Evolutionary conservation across 2,329 filamentous ascomycete species (phyloP), one percentile per base, ranked within the genome.

Genomic region (Macrophomina phaseolina): DNA sequence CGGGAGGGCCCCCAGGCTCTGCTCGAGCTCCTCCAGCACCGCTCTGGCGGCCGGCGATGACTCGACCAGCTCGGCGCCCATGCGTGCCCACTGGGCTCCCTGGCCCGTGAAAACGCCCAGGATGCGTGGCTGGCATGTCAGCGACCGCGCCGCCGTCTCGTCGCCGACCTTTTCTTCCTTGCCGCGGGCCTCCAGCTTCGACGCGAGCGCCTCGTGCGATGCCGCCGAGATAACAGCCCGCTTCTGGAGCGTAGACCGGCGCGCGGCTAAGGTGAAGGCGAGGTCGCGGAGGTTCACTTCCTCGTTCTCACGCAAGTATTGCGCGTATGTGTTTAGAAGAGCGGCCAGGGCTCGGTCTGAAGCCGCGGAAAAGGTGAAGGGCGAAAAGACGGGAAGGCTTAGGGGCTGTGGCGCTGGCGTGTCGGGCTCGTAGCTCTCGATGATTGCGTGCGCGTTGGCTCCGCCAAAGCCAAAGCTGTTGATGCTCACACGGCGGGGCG

Each of bases 81-180:
- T 82, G 1, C 72, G 74, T 1, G 66, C 66, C 76, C 78, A 82
- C 49, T 81, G 79, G 1, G 79, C 79, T 28, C 81, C 81, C 66
- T 82, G 81, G 2, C 81, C 81, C 0, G 80, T 81, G 67, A 82
- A 82, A 8, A 81, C 66, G 16, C 79, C 80, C 3, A 71, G 64
- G 32, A 68, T 40, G 30, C 56, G 51, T 8, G 18, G 14, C 11
- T 36, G 49, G 30, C 23, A 42, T 5, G 11, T 38, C n/a, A n/a
- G 9, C 3, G 28, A 32, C 1, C 38, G 32, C 11, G 16, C 6
- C 30, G 16, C 30, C 30, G 30, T 36, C 28, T 48, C 40, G 14
- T 63, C 49, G 46, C 46, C 36, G 12, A 42, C 30, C 14, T 6
- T 55, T 30, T 14, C 16, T 30, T 23, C 53, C 66, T 9, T 61